Percentiles rank a stretch among this genome's conserved stretches.
These are phyloP conservation scores for Hyaloscypha hepaticicola DNA, from an alignment of 495 filamentous ascomycete genomes.

Conservation along the genomic window DNA sequence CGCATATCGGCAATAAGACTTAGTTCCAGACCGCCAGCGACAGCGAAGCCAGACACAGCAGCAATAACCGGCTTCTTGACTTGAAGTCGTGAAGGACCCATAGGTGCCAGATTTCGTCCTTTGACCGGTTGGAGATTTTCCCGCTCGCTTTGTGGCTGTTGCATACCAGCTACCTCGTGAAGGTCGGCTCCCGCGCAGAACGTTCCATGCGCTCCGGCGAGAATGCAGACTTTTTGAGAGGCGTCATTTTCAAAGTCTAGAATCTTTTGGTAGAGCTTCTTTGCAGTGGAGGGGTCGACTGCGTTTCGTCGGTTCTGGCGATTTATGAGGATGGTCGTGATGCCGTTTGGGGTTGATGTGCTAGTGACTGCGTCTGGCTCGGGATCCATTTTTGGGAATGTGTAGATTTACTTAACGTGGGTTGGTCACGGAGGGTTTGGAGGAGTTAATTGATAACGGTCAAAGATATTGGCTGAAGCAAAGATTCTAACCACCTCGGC, in stretches of 20 bases:
- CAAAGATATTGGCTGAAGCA: no score
- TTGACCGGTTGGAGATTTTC: no score
- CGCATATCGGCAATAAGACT: conserved; percentile 48
- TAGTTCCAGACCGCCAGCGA: conserved; percentile 49
- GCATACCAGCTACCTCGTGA: conserved; percentile 25
- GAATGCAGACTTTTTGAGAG: conserved; percentile 46
- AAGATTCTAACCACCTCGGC: no score
- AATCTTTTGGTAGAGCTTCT: conserved; percentile 41
- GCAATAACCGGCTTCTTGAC: conserved; percentile 34
- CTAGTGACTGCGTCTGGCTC: conserved; percentile 6
- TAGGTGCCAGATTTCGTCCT: no score
- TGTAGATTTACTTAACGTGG: no score
- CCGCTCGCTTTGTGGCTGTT: no score
- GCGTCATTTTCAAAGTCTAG: conserved; percentile 44
- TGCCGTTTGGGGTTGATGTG: conserved; percentile 29
- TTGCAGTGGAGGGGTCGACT: conserved; percentile 38
- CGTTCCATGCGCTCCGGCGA: conserved; percentile 16
- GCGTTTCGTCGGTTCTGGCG: conserved; percentile 41
- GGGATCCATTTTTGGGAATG: background rate
- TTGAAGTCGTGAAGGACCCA: no score
- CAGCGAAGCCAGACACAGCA: conserved; percentile 47
- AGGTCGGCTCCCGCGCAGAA: background rate
- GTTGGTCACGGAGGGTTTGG: no score
- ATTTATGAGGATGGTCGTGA: conserved; percentile 47
- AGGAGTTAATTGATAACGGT: no score